A percentile compares a stretch with the other conserved stretches of the same genome.
Conservation (phyloP, 345 rosid species). For the Geranium rotundifolium region DNA sequence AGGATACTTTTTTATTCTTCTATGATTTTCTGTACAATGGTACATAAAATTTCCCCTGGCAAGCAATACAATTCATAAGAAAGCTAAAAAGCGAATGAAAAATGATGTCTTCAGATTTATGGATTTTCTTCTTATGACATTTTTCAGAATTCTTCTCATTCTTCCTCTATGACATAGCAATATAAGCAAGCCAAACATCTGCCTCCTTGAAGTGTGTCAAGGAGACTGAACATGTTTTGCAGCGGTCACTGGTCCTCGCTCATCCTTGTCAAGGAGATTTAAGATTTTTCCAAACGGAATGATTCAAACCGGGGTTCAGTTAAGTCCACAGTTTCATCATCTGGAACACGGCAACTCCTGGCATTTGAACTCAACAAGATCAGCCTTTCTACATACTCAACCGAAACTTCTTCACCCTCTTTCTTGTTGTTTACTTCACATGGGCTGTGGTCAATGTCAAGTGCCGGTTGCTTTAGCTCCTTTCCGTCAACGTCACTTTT, state of each 20-base stretch:
- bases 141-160: too few relatives aligned
- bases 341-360: conserved; percentile 32
- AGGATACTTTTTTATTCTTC: conserved; percentile 4
- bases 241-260: neutral
- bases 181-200: neutral
- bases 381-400: conserved; percentile 28
- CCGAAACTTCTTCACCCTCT: conserved; percentile 18
- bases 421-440: neutral
- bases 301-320: conserved; percentile 86
- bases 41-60: neutral
- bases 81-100: neutral
- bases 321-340: conserved; percentile 71
- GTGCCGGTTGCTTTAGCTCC: conserved; percentile 12
- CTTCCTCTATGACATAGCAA: neutral
- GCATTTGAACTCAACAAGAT: conserved; percentile 40
- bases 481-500: conserved; percentile 17
- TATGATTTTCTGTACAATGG: neutral
- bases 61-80: neutral
- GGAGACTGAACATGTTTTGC: conserved; percentile 1
- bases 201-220: neutral
- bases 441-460: conserved; percentile 6
- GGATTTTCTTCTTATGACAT: neutral
- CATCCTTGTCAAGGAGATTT: conserved; percentile 30
- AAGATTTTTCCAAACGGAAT: conserved; percentile 37
- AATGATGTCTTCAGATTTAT: neutral